Percentiles rank a stretch among this genome's conserved stretches.
phyloP scores from a whole-genome alignment of 1,284 basidiomycete species.

The Melampsora americana region DNA sequence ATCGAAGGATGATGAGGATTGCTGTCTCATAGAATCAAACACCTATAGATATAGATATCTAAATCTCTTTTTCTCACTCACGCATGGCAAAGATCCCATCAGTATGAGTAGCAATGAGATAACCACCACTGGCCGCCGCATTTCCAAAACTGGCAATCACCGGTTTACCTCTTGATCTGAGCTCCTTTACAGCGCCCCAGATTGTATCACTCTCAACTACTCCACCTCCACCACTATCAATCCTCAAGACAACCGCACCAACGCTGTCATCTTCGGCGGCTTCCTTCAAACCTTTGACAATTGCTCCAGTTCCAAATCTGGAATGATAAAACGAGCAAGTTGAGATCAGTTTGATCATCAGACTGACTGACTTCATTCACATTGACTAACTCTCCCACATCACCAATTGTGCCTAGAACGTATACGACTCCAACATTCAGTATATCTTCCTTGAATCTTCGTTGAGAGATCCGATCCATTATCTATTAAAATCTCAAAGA shows the following conservation, averaged over 20 bases:
- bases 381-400: conserved; percentile 40
- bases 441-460: conserved; percentile 49
- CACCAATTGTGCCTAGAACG: conserved; percentile 54
- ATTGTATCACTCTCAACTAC: conserved; percentile 56
- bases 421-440: conserved; percentile 56
- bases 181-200: conserved; percentile 55
- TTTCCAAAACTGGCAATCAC: conserved; percentile 57
- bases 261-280: conserved; percentile 55
- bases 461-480: conserved; percentile 48
- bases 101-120: conserved; percentile 52
- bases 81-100: conserved; percentile 52
- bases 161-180: conserved; percentile 54
- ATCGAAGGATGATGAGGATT: background rate
- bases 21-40: conserved; percentile 47
- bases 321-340: conserved; percentile 45
- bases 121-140: conserved; percentile 55
- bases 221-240: conserved; percentile 57
- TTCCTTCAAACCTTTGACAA: conserved; percentile 55
- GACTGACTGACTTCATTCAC: background rate
- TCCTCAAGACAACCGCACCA: conserved; percentile 55
- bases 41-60: conserved; percentile 45
- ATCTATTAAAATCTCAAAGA: conserved; percentile 47
- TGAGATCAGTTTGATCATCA: background rate
- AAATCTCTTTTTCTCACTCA: conserved; percentile 5
- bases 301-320: conserved; percentile 52